Evolutionary conservation across 805 yeast genomes (phyloP), one percentile per base, ranked within the genome.

Genomic region (Candida namnaoensis): DNA sequence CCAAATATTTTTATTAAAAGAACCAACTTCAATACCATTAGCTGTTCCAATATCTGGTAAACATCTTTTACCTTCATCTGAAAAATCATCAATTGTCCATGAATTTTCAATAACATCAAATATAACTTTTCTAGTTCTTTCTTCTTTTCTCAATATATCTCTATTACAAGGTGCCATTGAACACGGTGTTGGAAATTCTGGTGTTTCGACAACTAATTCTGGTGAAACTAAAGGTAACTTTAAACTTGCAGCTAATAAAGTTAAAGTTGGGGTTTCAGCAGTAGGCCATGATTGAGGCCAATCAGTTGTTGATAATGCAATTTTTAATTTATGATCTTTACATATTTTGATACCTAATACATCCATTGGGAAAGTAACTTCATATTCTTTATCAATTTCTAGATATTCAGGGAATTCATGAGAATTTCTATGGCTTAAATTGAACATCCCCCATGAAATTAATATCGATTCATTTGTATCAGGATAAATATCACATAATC

Each of bases 281-380:
- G 63, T 52, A 27, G 75, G 74, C 74, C 74, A 70, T 32, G 60
- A 58, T 41, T 66, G 71, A 10, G 74, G 74, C 74, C 75, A 70
- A 45, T 69, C 74, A 32, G 69, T 58, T 1, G 74, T 59, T 7
- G 73, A 67, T 36, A 70, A 55, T 0, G 71, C 68, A 11, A 69
- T 48, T 46, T 68, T 57, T 23, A 70, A 42, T 36, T 50, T 58
- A 45, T 70, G 73, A 9, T 71, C 72, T 38, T 54, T 53, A 9
- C 44, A 52, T 11, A 61, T 43, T 32, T 60, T 60, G 38, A 62
- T 52, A 35, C 74, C 74, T 12, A 68, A 42, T 7, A 68, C 70
- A 49, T 70, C 74, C 14, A 69, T 47, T 32, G 58, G 56, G 37
- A 69, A 44, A 11, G 47, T 41, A 30, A 68, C 53, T 13, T 63